Evolutionary conservation across 192 early-diverging fungal genomes (phyloP).

Genomic region (Linnemannia elongata): DNA sequence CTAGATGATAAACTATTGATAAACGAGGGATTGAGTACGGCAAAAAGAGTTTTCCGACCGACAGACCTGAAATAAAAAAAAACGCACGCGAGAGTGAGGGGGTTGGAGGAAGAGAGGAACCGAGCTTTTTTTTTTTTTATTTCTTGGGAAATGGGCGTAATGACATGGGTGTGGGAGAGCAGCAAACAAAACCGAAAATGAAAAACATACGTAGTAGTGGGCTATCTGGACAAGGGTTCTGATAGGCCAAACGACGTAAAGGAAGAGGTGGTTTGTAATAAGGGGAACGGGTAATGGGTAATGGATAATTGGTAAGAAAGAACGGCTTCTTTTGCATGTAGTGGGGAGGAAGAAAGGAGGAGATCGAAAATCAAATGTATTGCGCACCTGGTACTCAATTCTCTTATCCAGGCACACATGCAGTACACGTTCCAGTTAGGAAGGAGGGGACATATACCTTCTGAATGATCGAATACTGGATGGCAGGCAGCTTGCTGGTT

Average conservation of each 20-base stretch:
- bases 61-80: slow-evolving; percentile 4
- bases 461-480: neutral
- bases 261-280: neutral
- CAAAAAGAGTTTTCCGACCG: slow-evolving; percentile 9
- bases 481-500: too few relatives aligned
- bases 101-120: neutral
- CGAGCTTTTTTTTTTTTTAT: neutral
- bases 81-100: neutral
- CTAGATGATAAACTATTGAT: too few relatives aligned
- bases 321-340: neutral
- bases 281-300: neutral
- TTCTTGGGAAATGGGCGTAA: neutral
- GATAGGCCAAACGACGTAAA: neutral
- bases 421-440: neutral
- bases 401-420: neutral
- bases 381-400: neutral
- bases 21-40: neutral
- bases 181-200: neutral
- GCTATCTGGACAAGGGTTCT: neutral
- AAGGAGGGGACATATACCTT: neutral
- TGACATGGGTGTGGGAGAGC: neutral
- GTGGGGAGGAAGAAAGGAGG: neutral
- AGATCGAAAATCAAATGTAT: slow-evolving; percentile 3
- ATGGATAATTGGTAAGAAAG: neutral
- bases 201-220: neutral